Conservation (phyloP, 441 rosid species). For the Pelargonium cotyledonis region DNA sequence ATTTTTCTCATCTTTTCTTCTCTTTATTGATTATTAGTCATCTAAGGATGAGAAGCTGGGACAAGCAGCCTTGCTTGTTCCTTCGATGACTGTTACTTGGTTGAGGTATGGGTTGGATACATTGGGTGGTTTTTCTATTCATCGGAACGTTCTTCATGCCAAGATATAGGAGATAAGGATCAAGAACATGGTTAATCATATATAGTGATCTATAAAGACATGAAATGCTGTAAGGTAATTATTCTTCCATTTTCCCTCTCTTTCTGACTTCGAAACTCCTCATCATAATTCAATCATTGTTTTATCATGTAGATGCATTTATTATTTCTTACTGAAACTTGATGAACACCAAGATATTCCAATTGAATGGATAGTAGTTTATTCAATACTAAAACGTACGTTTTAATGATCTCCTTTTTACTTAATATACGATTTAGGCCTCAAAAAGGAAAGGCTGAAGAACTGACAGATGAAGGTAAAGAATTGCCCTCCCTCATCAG, state of each 20-base stretch:
- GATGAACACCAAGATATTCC: no score
- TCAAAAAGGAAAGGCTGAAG: constrained; percentile 12
- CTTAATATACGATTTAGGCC: constrained; percentile 15
- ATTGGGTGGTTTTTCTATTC: constrained; percentile 24
- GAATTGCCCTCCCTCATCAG: constrained; percentile 6
- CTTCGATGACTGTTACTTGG: constrained; percentile 21
- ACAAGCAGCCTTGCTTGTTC: constrained; percentile 24
- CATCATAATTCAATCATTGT: no score
- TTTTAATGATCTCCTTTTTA: no score
- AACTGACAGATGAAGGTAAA: constrained; percentile 12
- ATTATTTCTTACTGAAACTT: no score
- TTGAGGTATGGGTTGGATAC: constrained; percentile 23
- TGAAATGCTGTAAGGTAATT: constrained; percentile 13
- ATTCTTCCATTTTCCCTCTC: constrained; percentile 7
- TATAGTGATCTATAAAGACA: neutral
- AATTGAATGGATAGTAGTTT: no score
- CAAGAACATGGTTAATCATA: constrained; percentile 6
- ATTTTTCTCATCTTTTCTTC: constrained; percentile 2
- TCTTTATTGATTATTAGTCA: constrained; percentile 5
- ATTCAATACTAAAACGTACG: no score
- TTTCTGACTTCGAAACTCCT: neutral
- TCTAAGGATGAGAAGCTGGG: constrained; percentile 27
- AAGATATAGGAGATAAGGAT: constrained; percentile 6
- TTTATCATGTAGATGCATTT: no score
- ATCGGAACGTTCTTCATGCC: constrained; percentile 8